Conservation (phyloP, 225 moss, liverwort and hornwort genomes). For the Ulota crispa region DNA sequence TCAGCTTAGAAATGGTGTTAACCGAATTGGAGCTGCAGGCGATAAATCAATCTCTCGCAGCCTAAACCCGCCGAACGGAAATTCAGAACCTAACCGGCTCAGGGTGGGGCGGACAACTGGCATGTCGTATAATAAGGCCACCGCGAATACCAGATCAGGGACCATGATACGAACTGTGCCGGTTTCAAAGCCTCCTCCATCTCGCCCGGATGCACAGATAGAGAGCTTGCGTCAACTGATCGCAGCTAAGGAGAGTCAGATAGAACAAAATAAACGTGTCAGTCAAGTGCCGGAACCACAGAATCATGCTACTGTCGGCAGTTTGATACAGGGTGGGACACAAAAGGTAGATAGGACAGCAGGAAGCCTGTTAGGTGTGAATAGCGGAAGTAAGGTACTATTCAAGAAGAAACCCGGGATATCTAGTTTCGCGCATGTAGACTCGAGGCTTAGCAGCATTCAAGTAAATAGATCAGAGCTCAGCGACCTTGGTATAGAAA, state of each 20-base stretch:
- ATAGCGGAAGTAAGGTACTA: conserved; percentile 10
- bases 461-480: conserved; percentile 14
- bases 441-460: neutral
- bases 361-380: conserved; percentile 26
- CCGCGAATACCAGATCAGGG: conserved; percentile 29
- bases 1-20: conserved; percentile 13
- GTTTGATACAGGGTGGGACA: conserved; percentile 12
- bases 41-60: conserved; percentile 36
- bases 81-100: conserved; percentile 41
- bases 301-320: conserved; percentile 7
- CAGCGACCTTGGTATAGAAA: conserved; percentile 4
- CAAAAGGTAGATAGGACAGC: conserved; percentile 18
- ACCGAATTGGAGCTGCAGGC: conserved; percentile 18
- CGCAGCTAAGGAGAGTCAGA: conserved; percentile 69
- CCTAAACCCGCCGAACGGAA: conserved; percentile 44
- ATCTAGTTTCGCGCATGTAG: conserved; percentile 12
- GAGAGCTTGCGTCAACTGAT: conserved; percentile 74
- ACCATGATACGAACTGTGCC: conserved; percentile 24
- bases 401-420: conserved; percentile 28
- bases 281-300: conserved; percentile 27
- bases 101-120: conserved; percentile 61
- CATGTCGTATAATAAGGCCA: conserved; percentile 55
- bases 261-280: conserved; percentile 48
- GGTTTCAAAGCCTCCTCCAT: conserved; percentile 30
- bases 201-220: conserved; percentile 46